Evolutionary conservation across 768 basidiomycete genomes (phyloP), one percentile per base, ranked within the genome.

Genomic region (Agaricus blazei): DNA sequence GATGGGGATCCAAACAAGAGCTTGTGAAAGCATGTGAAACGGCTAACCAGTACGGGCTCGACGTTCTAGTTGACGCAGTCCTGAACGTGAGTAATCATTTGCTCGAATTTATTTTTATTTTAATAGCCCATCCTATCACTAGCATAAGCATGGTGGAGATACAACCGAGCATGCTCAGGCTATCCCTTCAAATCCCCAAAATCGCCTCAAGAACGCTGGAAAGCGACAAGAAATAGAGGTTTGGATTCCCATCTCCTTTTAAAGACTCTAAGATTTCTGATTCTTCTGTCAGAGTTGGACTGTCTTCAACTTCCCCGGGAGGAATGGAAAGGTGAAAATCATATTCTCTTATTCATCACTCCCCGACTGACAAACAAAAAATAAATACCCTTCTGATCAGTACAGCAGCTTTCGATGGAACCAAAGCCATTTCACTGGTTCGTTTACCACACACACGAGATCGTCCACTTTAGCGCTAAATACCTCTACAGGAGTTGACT

Each of bases 71-170:
- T 47, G 93, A 96, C 61, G 92, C 92, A 1, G 90, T 98, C 3
- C 75, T 98, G 57, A 95, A 95, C 69, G 93, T 93, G 59, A 65
- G 73, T 60, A 54, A 9, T 27, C 12, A 28, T 40, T 43, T 34
- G 26, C 19, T 43, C 53, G 27, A 34, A 3, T 34, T 24, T 19
- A 23, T n/a, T 48, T 44, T 53, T 28, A 44, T 46, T 41, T 55
- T 29, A 40, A 36, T 45, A 43, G 19, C 19, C 27, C 23, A 31
- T 29, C 3, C 9, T n/a, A n/a, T 34, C 37, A 4, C 41, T 24
- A 91, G 90, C 88, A 91, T 63, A 90, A 93, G 72, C 72, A 92
- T 38, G 94, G 94, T 36, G 94, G 83, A 11, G 94, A 97, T 67
- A 75, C 83, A 62, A 62, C 68, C 8, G 94, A 97, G 70, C 71